Base-by-base conservation (phyloP, 208 protist genomes). In the Crithidia brevicula region DNA sequence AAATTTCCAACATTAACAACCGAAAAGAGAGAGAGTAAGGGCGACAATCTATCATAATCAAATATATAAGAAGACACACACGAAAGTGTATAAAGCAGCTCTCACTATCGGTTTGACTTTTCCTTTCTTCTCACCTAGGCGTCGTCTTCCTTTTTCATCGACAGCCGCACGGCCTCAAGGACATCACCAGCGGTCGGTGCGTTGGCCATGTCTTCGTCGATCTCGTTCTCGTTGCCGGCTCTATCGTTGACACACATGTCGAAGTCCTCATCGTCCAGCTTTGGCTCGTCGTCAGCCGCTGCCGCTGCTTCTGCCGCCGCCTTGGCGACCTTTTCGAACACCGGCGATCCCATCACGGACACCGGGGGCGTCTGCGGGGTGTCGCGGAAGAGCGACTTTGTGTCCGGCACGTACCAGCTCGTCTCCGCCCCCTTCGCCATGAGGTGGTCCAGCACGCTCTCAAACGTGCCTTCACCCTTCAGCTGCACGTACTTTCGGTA, bases 371-470 rank as follows among this genome's bases (percentile, higher is more conserved):
- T 82, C 30, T 78, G 66, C 34, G 81, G 77, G 1, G 72, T 76
- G n/a, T 83, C 80, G 63, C 60, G 65, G 69, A 86, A 89, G 42
- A 81, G 52, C 53, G 72, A 60, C 36, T 79, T 81, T 7, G 79
- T 78, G 46, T 91, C 85, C 33, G 91, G 91, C 53, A 96, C 92
- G 69, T 92, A 92, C 93, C 93, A 98, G 60, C 89, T 96, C 56
- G 85, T 95, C 67, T 95, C 83, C 10, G 88, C 83, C 11, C 96
- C 96, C 50, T 86, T 93, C 5, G 81, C 86, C 66, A 98, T 83
- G 1, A 98, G 57, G 25, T 91, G 74, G 47, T 96, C 77, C 25
- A 98, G 73, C 28, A 89, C 82, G 16, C 76, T 60, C 31, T 96
- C 87, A 65, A 98, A 95, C 2, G 66, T 84, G 22, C 89, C 86